Percentiles rank a stretch among this genome's conserved stretches.
phyloP scores from a whole-genome alignment of 2,329 filamentous ascomycete genomes.

The Purpureocillium lavendulum region DNA sequence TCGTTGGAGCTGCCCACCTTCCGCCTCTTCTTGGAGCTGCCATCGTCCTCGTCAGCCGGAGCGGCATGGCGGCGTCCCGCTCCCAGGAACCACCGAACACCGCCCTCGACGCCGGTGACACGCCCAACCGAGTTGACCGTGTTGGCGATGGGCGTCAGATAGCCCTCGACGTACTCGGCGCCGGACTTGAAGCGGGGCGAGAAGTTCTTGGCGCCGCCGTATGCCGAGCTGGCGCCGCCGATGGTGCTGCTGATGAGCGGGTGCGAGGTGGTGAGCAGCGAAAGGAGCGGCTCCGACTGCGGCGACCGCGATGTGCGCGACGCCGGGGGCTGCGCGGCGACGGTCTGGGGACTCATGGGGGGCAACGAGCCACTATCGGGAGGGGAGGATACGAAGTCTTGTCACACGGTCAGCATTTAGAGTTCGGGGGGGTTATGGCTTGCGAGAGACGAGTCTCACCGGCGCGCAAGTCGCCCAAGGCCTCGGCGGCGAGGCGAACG shows the following conservation, averaged over 20 bases:
- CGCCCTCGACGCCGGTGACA: slow-evolving; percentile 79
- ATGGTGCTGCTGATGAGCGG: slow-evolving; percentile 80
- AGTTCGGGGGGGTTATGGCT: background rate
- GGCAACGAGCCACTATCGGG: slow-evolving; percentile 34
- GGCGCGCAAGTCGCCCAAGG: slow-evolving; percentile 64
- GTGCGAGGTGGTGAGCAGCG: slow-evolving; percentile 80
- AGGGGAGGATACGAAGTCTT: slow-evolving; percentile 61
- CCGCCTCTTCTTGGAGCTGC: slow-evolving; percentile 47
- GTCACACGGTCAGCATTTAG: background rate
- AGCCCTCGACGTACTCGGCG: slow-evolving; percentile 84
- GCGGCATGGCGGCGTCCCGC: slow-evolving; percentile 42
- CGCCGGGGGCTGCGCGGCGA: slow-evolving; percentile 2
- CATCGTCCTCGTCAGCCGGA: slow-evolving; percentile 37
- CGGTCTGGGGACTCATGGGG: slow-evolving; percentile 24
- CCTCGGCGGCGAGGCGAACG: slow-evolving; percentile 64
- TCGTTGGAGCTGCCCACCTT: slow-evolving; percentile 39
- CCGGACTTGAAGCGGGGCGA: slow-evolving; percentile 83
- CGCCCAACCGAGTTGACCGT: slow-evolving; percentile 78
- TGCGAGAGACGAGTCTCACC: slow-evolving; percentile 39
- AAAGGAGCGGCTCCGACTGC: slow-evolving; percentile 71
- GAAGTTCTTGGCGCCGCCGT: slow-evolving; percentile 81
- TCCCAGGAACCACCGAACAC: slow-evolving; percentile 75
- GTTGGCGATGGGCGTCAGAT: slow-evolving; percentile 77
- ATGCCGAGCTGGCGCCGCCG: slow-evolving; percentile 75
- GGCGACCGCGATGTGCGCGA: slow-evolving; percentile 23